A percentile compares a stretch with the other conserved stretches of the same genome.
These are phyloP conservation scores for Chaetoceros muelleri DNA, from an alignment of 108 stramenopile species.

Conservation along the genomic window DNA sequence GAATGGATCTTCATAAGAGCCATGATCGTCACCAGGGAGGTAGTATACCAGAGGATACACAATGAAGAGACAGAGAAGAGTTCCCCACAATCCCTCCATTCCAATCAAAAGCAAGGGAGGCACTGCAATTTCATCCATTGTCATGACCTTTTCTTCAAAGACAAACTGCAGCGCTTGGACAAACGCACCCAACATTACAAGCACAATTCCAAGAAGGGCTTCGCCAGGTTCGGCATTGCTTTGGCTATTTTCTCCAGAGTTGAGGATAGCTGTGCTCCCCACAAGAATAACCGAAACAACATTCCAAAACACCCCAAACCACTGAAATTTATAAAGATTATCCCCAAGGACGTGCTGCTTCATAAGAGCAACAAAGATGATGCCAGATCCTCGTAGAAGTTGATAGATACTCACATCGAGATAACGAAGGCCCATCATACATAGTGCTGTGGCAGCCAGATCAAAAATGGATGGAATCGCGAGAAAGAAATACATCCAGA, in stretches of 20 bases:
- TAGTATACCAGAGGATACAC: slow-evolving; percentile 77
- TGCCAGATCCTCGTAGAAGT: slow-evolving; percentile 78
- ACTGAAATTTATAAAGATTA: slow-evolving; percentile 62
- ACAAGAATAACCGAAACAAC: slow-evolving; percentile 74
- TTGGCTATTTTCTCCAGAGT: slow-evolving; percentile 14
- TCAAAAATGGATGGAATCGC: slow-evolving; percentile 80
- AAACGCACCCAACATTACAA: slow-evolving; percentile 80
- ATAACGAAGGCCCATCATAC: slow-evolving; percentile 84
- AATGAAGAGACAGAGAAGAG: slow-evolving; percentile 55
- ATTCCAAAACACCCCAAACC: slow-evolving; percentile 83
- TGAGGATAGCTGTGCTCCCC: slow-evolving; percentile 62
- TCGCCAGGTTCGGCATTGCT: slow-evolving; percentile 9
- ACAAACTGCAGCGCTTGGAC: slow-evolving; percentile 86
- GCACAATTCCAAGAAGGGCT: slow-evolving; percentile 64
- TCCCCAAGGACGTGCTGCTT: slow-evolving; percentile 74
- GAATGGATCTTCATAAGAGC: slow-evolving; percentile 78
- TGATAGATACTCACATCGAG: slow-evolving; percentile 82
- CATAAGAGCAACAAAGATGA: slow-evolving; percentile 89
- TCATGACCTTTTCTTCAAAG: slow-evolving; percentile 90
- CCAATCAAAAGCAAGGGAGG: slow-evolving; percentile 84
- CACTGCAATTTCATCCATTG: slow-evolving; percentile 22
- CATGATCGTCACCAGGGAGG: slow-evolving; percentile 84
- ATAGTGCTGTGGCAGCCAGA: slow-evolving; percentile 75
- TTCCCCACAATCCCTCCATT: slow-evolving; percentile 90
- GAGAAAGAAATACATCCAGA: slow-evolving; percentile 81